Evolutionary conservation across 2,329 filamentous ascomycete genomes (phyloP), one percentile per base, ranked within the genome.

Genomic region (Corynespora cassiicola): DNA sequence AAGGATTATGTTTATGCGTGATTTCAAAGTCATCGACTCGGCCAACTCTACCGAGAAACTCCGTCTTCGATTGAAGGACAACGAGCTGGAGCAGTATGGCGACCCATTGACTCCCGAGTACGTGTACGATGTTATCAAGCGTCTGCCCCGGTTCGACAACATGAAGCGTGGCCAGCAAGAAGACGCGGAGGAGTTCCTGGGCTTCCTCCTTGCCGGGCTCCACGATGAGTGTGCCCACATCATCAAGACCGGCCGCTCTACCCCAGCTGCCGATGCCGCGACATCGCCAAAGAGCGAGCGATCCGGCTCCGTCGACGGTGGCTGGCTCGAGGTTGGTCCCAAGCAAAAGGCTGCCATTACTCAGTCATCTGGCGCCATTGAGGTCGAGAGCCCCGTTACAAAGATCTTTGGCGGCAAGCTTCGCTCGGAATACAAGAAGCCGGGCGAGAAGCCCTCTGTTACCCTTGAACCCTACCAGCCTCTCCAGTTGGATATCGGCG

Each of bases 81-180:
- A 87, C 42, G 90, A 96, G 56, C 77, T 96, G 24, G 90, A 96
- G 66, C 84, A 90, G 52, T 95, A 90, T 62, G 94, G 94, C 27
- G 90, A 96, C 38, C 80, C 91, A 2, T 91, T 99, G 45, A 92
- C 85, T 14, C 94, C 94, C 1, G 90, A 96, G 61, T 96, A 95
- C 66, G 89, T 99, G 14, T 99, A 97, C 63, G 87, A 96, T 45
- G 89, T 90, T 25, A 95, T 97, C 61, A 84, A 87, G 57, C 84
- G 87, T 56, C 77, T 96, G 40, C 86, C 90, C 27, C 84, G 90
- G 36, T 99, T 99, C 69, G 85, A 88, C 16, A 88, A 87, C 61
- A 96, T 99, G 90, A 85, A 88, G 85, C 87, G 90, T 45, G 94
- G 94, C 11, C 92, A 96, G 57, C 94, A 99, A 66, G 92, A 99